Evolutionary conservation across 495 filamentous ascomycete species (phyloP), one percentile per base, ranked within the genome.

Genomic region (Hyaloscypha variabilis): DNA sequence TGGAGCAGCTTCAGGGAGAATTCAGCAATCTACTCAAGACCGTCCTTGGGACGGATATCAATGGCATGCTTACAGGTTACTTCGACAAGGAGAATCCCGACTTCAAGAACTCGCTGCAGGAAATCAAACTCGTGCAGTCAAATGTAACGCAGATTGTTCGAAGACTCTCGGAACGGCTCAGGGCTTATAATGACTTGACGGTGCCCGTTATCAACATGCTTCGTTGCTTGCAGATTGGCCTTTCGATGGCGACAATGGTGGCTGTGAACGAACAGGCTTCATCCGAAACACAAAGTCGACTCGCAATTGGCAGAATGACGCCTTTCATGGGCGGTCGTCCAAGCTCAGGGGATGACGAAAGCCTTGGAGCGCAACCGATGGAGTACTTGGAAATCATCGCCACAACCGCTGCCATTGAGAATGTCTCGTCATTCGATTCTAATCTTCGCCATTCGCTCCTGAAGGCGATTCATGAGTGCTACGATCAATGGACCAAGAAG

Each of bases 101-200:
- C 28, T 56, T 65, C 34, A 36, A 52, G 13, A 28, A 24, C 11
- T 21, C 14, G 2, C 19, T 69, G 17, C 79, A 85, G 76, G 77
- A 86, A 70, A 61, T 85, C 46, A 66, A 79, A 19, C 78, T 92
- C 13, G 76, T 94, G 24, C 85, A 88, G 67, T 84, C 83, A 49
- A 97, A 97, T 70, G 79, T 97, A 17, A 79, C 77, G 8, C 86
- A 90, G 62, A 82, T 96, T 11, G 84, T 87, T 42, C 73, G 74
- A 24, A 84, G 94, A 46, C 80, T 99, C 28, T 82, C 78, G 2
- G 77, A 82, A 2, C 80, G 86, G 24, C 94, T 91, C 72, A 82
- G 85, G 50, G 86, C 85, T 34, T 98, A 97, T 68, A 90, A 91
- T 61, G 95, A 99, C 74, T 81, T 98, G 56, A 90, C 89, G 0